phyloP scores from a whole-genome alignment of 2,329 filamentous ascomycete species.

The Xylaria arbuscula region DNA sequence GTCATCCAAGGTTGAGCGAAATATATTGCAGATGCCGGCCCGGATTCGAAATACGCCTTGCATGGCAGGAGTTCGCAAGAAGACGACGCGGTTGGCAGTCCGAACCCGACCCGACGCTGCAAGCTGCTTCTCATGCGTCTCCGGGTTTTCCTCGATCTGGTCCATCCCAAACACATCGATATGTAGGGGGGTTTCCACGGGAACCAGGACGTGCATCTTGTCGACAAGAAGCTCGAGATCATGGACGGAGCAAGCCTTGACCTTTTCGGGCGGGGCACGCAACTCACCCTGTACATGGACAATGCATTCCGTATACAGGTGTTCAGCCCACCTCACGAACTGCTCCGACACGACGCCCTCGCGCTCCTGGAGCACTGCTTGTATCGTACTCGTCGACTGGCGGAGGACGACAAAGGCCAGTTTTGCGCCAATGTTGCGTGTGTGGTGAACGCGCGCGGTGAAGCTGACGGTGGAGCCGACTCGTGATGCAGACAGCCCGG shows the following conservation, averaged over 20 bases:
- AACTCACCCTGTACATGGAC: conserved; percentile 80
- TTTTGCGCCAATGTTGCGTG: conserved; percentile 83
- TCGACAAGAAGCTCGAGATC: conserved; percentile 79
- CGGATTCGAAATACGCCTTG: conserved; percentile 91
- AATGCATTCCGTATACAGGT: conserved; percentile 80
- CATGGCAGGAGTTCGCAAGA: conserved; percentile 85
- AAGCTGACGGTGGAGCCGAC: conserved; percentile 72
- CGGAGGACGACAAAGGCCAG: conserved; percentile 88
- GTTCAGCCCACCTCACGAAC: conserved; percentile 90
- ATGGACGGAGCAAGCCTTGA: conserved; percentile 80
- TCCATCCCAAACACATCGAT: conserved; percentile 63
- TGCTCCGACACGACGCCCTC: conserved; percentile 72
- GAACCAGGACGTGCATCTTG: conserved; percentile 63
- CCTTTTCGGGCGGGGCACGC: conserved; percentile 76
- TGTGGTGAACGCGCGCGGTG: conserved; percentile 78
- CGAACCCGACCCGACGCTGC: conserved; percentile 75
- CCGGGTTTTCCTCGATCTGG: conserved; percentile 52
- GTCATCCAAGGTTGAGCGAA: conserved; percentile 79
- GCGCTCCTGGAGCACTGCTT: conserved; percentile 75
- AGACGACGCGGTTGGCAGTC: conserved; percentile 81
- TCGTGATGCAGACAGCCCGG: conserved; percentile 55
- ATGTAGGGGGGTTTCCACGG: conserved; percentile 58
- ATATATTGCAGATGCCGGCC: conserved; percentile 80
- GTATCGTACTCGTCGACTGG: conserved; percentile 84
- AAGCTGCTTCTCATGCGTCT: conserved; percentile 62